Percentiles rank a stretch among this genome's conserved stretches.
These are phyloP conservation scores for Xanthoconium purpureum DNA, from an alignment of 768 basidiomycete genomes.

Conservation along the genomic window DNA sequence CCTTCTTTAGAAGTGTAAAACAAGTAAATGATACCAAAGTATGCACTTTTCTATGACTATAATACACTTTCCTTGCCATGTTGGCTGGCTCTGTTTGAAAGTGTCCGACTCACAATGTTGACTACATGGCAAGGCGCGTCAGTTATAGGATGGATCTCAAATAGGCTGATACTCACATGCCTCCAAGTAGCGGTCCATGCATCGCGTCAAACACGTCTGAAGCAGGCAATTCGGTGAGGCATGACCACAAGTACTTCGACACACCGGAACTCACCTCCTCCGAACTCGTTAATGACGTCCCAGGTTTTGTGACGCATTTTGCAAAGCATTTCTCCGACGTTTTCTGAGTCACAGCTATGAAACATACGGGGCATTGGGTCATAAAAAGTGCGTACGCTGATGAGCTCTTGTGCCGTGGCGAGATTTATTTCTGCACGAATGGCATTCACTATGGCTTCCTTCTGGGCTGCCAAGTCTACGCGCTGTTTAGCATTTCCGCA, in stretches of 20 bases:
- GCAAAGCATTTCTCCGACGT: conserved; percentile 73
- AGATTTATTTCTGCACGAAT: conserved; percentile 70
- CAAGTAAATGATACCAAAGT: neutral
- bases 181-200: conserved; percentile 81
- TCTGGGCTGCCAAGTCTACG: conserved; percentile 36
- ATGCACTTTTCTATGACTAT: conserved; percentile 1
- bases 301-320: conserved; percentile 78
- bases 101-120: conserved; percentile 72
- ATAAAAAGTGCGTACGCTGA: conserved; percentile 51
- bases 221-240: neutral
- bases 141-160: neutral
- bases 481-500: neutral
- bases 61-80: conserved; percentile 20
- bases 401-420: conserved; percentile 76
- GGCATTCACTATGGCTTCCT: conserved; percentile 52
- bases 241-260: neutral
- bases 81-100: conserved; percentile 50
- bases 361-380: neutral
- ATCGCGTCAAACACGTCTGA: conserved; percentile 72
- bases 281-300: conserved; percentile 59
- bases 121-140: conserved; percentile 41
- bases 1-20: conserved; percentile 2
- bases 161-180: conserved; percentile 56
- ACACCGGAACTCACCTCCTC: conserved; percentile 57
- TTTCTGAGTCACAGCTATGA: conserved; percentile 47